A percentile compares a stretch with the other conserved stretches of the same genome.
These are phyloP conservation scores for Sugiyamaella castrensis DNA, from an alignment of 1,139 yeast species.

Conservation along the genomic window DNA sequence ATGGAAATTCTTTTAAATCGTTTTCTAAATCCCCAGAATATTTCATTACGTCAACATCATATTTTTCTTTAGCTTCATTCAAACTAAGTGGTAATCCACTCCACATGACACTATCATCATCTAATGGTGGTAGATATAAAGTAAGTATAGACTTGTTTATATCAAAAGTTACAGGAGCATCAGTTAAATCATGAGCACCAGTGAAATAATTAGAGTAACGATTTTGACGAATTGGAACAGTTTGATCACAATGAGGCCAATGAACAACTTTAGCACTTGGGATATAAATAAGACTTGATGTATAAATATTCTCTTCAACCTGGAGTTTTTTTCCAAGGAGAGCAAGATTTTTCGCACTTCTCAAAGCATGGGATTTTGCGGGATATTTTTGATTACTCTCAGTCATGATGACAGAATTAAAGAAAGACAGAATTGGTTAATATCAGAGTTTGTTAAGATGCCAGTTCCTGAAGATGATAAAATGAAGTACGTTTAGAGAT, in stretches of 20 bases:
- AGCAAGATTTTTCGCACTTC: constrained; percentile 41
- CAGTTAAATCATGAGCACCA: constrained; percentile 76
- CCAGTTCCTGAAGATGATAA: constrained; percentile 73
- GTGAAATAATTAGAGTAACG: constrained; percentile 83
- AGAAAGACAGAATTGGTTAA: too few relatives aligned
- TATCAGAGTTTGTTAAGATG: too few relatives aligned
- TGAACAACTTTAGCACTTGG: constrained; percentile 63
- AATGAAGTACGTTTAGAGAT: too few relatives aligned
- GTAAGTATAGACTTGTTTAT: constrained; percentile 54
- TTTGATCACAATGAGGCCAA: constrained; percentile 78
- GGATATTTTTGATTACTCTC: constrained; percentile 45
- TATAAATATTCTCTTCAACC: constrained; percentile 23
- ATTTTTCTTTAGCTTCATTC: constrained; percentile 62
- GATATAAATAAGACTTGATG: constrained; percentile 46
- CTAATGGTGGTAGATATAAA: constrained; percentile 77
- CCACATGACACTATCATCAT: constrained; percentile 94
- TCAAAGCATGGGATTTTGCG: constrained; percentile 53
- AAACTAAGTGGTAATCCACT: constrained; percentile 76
- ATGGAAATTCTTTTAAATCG: constrained; percentile 30
- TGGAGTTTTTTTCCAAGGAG: constrained; percentile 20
- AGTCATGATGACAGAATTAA: constrained; percentile 5
- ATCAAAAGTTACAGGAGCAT: constrained; percentile 64
- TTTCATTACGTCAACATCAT: constrained; percentile 78
- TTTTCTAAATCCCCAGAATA: constrained; percentile 50
- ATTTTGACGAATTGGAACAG: constrained; percentile 79